phyloP scores from a whole-genome alignment of 768 basidiomycete genomes.

The Strobilomyces confusus region DNA sequence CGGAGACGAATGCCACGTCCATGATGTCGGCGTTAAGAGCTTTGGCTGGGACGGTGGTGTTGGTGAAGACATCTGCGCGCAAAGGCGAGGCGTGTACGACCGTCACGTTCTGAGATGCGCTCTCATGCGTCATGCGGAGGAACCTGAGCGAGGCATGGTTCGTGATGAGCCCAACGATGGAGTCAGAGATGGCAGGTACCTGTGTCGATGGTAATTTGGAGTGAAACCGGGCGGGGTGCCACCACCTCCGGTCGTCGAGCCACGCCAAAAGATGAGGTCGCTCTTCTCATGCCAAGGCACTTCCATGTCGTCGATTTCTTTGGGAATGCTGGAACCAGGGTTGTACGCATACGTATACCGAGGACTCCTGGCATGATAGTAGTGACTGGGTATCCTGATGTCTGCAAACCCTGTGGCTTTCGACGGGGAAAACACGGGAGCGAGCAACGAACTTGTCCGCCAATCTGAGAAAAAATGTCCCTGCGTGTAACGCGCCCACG shows the following conservation, averaged over 20 bases:
- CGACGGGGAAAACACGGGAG: conserved; percentile 92
- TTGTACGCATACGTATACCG: conserved; percentile 93
- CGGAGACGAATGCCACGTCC: conserved; percentile 83
- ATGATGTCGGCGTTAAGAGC: conserved; percentile 74
- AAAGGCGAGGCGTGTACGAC: conserved; percentile 69
- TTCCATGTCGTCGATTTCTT: conserved; percentile 83
- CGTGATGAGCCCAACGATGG: neutral
- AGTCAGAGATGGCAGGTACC: conserved; percentile 39
- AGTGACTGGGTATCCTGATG: conserved; percentile 93
- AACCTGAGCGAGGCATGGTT: conserved; percentile 37
- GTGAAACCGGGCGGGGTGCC: conserved; percentile 82
- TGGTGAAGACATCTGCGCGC: conserved; percentile 45
- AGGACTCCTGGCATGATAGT: conserved; percentile 82
- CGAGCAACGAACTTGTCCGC: conserved; percentile 82
- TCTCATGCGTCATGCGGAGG: conserved; percentile 70
- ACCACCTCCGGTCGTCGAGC: conserved; percentile 93
- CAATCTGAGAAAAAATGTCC: conserved; percentile 98
- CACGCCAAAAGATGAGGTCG: conserved; percentile 89
- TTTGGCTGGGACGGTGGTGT: conserved; percentile 54
- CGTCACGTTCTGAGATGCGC: conserved; percentile 45
- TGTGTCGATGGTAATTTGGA: conserved; percentile 80
- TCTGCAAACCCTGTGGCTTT: conserved; percentile 83
- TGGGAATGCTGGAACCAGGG: conserved; percentile 57
- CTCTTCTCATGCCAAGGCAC: conserved; percentile 83
- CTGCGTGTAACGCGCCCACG: conserved; percentile 82